Evolutionary conservation across 129 eudicot species (phyloP).

Genomic region (Solidago caesia): DNA sequence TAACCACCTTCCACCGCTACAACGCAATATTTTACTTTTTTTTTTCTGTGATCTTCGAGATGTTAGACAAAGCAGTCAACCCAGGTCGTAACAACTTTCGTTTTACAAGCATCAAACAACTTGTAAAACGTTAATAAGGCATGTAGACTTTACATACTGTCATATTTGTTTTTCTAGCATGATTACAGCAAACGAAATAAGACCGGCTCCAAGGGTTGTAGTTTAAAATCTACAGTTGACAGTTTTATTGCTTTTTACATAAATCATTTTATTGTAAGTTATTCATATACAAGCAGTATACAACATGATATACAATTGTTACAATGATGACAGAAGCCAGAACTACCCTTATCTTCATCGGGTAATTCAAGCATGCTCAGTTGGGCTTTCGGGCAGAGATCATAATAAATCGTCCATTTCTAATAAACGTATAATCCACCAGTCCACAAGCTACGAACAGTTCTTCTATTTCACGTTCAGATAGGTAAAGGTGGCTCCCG

Average conservation of each 20-base stretch:
- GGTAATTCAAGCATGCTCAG: constrained; percentile 19
- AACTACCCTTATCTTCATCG: neutral
- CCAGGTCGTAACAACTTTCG: too few species aligned
- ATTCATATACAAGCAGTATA: too few species aligned
- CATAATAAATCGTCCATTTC: constrained; percentile 79
- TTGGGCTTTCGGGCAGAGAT: constrained; percentile 72
- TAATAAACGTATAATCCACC: constrained; percentile 49
- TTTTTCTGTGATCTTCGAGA: too few species aligned
- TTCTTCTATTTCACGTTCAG: constrained; percentile 75
- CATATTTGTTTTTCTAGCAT: too few species aligned
- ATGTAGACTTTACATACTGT: too few species aligned
- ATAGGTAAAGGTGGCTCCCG: constrained; percentile 69
- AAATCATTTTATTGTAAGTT: constrained; percentile 11
- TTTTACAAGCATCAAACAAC: too few species aligned
- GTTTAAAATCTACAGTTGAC: constrained; percentile 4
- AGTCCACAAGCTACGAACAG: constrained; percentile 73
- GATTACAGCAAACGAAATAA: too few species aligned
- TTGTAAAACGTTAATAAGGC: too few species aligned
- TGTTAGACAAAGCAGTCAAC: too few species aligned
- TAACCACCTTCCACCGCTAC: too few species aligned
- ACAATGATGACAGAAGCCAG: neutral
- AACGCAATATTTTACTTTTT: too few species aligned
- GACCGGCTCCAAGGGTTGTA: neutral
- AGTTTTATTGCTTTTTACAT: constrained; percentile 1
- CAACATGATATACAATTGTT: constrained; percentile 24